phyloP scores from a whole-genome alignment of 441 rosid species.

The Corymbia calophylla region DNA sequence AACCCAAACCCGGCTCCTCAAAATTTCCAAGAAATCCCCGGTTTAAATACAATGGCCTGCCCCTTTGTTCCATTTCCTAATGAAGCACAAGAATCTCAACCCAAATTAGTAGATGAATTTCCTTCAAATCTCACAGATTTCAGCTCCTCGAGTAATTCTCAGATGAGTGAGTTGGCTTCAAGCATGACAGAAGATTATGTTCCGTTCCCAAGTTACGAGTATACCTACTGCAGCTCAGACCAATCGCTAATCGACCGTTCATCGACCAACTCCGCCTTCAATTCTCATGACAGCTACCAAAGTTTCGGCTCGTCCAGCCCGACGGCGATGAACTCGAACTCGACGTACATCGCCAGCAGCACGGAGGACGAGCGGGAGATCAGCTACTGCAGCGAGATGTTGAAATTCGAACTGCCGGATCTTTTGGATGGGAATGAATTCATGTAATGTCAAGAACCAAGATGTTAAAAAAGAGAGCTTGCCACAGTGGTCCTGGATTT shows the following conservation, averaged over 20 bases:
- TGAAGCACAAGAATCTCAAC: not conserved
- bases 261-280: not conserved
- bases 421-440: not conserved
- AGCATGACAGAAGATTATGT: not conserved
- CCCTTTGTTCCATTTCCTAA: not conserved
- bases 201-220: not conserved
- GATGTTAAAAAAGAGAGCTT: not conserved
- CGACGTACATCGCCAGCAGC: constrained; percentile 38
- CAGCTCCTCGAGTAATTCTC: not conserved
- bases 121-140: not conserved
- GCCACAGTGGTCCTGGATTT: not conserved
- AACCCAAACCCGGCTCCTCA: not conserved
- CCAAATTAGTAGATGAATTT: not conserved
- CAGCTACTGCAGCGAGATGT: constrained; percentile 1
- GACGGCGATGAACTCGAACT: constrained; percentile 51
- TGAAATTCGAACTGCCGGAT: not conserved
- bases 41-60: not conserved
- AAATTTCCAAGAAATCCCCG: not conserved
- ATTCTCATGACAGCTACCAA: constrained; percentile 8
- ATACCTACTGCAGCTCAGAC: not conserved
- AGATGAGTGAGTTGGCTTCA: not conserved
- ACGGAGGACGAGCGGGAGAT: not conserved
- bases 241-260: not conserved
- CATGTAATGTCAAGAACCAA: not conserved
- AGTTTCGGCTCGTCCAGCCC: constrained; percentile 54